Evolutionary conservation across 306 rosid species (phyloP), one percentile per base, ranked within the genome.

Genomic region (Cyclanthera cordifolia): DNA sequence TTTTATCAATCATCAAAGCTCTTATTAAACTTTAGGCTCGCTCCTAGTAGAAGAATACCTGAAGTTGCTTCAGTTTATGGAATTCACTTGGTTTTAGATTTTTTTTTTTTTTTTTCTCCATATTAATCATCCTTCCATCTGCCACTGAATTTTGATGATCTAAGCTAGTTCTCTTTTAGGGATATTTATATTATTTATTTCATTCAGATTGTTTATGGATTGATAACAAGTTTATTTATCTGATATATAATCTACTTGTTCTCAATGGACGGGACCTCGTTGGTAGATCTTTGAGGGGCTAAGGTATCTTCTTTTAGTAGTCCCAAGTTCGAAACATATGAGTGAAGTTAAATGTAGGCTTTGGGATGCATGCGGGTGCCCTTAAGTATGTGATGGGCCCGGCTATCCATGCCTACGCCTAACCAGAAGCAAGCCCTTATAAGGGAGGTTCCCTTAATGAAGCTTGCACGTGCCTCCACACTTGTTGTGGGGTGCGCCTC

Each of bases 141-240:
- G 54, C 70, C 3, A 65, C 70, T 65, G 54, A 65, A 63, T 65
- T 65, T 65, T 65, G 70, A 46, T 65, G 53, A 21, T 41, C 53
- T 65, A 14, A 65, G 70, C 54, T 65, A 65, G 70, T 65, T 23
- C 54, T 65, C 39, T 65, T 14, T 39, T 65, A 65, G 54, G 54
- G 54, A 46, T 45, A 43, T 46, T 64, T 46, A 43, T 41, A 45
- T 65, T 65, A 41, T 65, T 65, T 24, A 65, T 24, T 65, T 65
- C 52, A 65, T 65, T 65, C 51, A 65, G 54, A 65, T 64, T 20
- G 21, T 59, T 37, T 43, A 51, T 21, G 51, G 15, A 39, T 23
- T 65, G 41, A 65, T 25, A 25, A 43, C 37, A 24, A 23, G 23
- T 19, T 23, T 65, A 45, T 45, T 63, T 45, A 14, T 46, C 8